Percentiles rank a stretch among this genome's conserved stretches.
phyloP scores from a whole-genome alignment of 306 rosid genomes.

The Vigna hirtella region DNA sequence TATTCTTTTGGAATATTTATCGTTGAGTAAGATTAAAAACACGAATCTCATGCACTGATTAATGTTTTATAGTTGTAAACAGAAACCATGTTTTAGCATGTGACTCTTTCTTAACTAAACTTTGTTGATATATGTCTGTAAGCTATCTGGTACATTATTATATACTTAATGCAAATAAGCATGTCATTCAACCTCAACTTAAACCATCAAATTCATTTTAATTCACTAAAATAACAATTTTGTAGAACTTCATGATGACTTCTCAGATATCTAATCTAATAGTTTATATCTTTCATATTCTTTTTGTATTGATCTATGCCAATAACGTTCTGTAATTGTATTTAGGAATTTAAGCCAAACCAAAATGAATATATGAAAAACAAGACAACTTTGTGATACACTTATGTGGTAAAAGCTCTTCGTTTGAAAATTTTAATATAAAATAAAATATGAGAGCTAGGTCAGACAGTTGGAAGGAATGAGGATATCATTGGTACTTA shows the following conservation, averaged over 20 bases:
- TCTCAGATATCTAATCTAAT: neutral
- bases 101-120: neutral
- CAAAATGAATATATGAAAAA: slow-evolving; percentile 10
- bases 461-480: neutral
- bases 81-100: neutral
- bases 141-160: neutral
- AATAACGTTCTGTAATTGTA: neutral
- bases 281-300: slow-evolving; percentile 6
- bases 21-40: neutral
- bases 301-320: neutral
- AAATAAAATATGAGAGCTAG: neutral
- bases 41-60: neutral
- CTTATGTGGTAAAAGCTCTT: neutral
- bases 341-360: neutral
- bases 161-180: neutral
- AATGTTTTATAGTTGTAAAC: neutral
- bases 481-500: neutral
- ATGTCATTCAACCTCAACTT: neutral
- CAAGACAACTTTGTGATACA: neutral
- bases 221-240: neutral
- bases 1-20: neutral
- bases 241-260: neutral
- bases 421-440: neutral
- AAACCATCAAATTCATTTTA: neutral
- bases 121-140: slow-evolving; percentile 20